Evolutionary conservation across 2,329 filamentous ascomycete genomes (phyloP).

Genomic region (Fusarium longipes): DNA sequence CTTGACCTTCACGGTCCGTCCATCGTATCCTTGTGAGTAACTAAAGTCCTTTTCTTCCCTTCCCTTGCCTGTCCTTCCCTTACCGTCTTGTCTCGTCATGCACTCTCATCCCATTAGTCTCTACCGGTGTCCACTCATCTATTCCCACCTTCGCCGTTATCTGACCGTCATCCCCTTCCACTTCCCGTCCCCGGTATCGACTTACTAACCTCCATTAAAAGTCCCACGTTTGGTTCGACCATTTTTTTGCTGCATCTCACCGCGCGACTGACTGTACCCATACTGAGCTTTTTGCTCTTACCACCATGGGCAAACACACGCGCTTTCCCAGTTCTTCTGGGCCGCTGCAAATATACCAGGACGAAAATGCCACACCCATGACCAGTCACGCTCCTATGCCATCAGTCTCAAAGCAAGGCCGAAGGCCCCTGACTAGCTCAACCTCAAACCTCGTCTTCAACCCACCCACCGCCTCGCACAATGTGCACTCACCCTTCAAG

Average conservation of each 20-base stretch:
- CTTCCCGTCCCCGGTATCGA: constrained; percentile 35
- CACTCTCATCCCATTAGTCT: constrained; percentile 43
- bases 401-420: constrained; percentile 59
- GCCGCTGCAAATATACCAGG: constrained; percentile 64
- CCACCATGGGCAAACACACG: constrained; percentile 65
- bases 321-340: constrained; percentile 59
- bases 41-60: constrained; percentile 35
- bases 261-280: constrained; percentile 33
- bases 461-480: constrained; percentile 64
- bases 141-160: constrained; percentile 40
- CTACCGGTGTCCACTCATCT: constrained; percentile 40
- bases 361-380: constrained; percentile 61
- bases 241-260: constrained; percentile 10
- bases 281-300: constrained; percentile 46
- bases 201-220: constrained; percentile 36
- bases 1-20: constrained; percentile 41
- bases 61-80: constrained; percentile 22
- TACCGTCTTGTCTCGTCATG: constrained; percentile 45
- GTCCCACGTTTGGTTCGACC: constrained; percentile 25
- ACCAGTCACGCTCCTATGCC: constrained; percentile 69
- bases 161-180: constrained; percentile 35
- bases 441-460: constrained; percentile 75
- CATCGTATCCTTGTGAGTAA: constrained; percentile 38
- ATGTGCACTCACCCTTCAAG: constrained; percentile 78
- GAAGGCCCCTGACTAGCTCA: constrained; percentile 61